A percentile compares a stretch with the other conserved stretches of the same genome.
Evolutionary conservation across 2,329 filamentous ascomycete species (phyloP).

Genomic region (Penicillium sp.): DNA sequence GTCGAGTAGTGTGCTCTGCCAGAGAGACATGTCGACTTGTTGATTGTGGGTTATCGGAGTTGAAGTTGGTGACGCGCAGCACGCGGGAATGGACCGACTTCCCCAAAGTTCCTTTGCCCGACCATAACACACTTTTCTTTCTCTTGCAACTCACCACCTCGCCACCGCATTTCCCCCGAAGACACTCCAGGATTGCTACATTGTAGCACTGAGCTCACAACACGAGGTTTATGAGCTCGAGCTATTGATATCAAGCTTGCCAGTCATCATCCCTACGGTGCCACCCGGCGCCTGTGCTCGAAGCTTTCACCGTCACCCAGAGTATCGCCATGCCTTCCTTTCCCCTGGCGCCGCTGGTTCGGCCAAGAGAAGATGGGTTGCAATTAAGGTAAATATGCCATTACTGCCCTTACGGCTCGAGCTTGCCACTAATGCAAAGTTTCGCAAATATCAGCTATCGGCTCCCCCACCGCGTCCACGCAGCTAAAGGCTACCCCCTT

Average conservation of each 20-base stretch:
- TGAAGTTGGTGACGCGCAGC: conserved; percentile 26
- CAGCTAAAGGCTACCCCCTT: conserved; percentile 54
- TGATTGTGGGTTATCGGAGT: conserved; percentile 3
- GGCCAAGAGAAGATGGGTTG: conserved; percentile 37
- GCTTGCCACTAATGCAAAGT: conserved; percentile 6
- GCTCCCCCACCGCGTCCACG: conserved; percentile 54
- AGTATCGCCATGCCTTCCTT: conserved; percentile 32
- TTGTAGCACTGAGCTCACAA: background rate
- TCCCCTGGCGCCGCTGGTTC: conserved; percentile 36
- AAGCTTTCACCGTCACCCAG: conserved; percentile 10
- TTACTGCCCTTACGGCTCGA: background rate
- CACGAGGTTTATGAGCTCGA: background rate
- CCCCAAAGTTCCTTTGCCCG: conserved; percentile 13
- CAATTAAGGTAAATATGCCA: conserved; percentile 39
- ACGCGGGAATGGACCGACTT: conserved; percentile 23
- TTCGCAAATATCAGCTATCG: conserved; percentile 48
- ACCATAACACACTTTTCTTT: conserved; percentile 22
- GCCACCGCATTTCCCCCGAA: conserved; percentile 9
- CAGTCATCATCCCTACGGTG: conserved; percentile 8
- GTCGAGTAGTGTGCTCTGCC: conserved; percentile 1
- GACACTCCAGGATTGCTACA: too few relatives aligned
- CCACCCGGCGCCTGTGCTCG: conserved; percentile 15
- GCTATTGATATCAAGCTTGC: conserved; percentile 2
- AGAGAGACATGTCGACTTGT: conserved; percentile 10
- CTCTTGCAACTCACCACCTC: conserved; percentile 11